These are phyloP conservation scores for Penicillium pancosmium DNA, from an alignment of 495 filamentous ascomycete species.

Conservation along the genomic window DNA sequence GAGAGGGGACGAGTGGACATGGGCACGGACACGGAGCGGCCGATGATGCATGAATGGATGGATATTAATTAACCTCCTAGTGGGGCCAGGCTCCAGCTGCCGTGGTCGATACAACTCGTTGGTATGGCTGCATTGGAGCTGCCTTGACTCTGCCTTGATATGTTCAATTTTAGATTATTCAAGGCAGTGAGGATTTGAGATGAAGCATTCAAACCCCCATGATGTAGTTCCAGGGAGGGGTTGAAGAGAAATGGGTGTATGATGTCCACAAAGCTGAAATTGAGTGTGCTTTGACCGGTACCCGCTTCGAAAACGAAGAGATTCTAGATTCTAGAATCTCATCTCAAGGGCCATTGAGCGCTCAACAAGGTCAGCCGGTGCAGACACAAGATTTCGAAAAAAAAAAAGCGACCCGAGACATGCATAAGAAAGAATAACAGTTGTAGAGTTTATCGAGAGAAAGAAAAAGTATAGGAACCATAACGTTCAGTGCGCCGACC, in stretches of 20 bases:
- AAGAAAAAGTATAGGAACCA: background rate
- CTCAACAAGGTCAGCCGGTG: background rate
- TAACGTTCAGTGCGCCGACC: background rate
- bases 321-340: background rate
- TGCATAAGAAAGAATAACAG: background rate
- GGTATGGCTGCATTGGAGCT: background rate
- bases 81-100: conserved; percentile 5
- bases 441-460: background rate
- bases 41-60: conserved; percentile 24
- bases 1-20: conserved; percentile 5
- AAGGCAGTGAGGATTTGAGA: background rate
- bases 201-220: background rate
- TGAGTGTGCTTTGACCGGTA: conserved; percentile 8
- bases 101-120: background rate
- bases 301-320: conserved; percentile 15
- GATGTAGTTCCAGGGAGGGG: background rate
- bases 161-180: background rate
- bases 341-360: background rate
- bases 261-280: background rate
- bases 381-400: background rate
- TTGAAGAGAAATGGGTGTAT: background rate
- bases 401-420: no score
- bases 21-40: conserved; percentile 26
- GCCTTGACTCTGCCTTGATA: background rate
- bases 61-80: conserved; percentile 10